Evolutionary conservation across 371 early-diverging fungal genomes (phyloP).

Genomic region (Mortierella sp.): DNA sequence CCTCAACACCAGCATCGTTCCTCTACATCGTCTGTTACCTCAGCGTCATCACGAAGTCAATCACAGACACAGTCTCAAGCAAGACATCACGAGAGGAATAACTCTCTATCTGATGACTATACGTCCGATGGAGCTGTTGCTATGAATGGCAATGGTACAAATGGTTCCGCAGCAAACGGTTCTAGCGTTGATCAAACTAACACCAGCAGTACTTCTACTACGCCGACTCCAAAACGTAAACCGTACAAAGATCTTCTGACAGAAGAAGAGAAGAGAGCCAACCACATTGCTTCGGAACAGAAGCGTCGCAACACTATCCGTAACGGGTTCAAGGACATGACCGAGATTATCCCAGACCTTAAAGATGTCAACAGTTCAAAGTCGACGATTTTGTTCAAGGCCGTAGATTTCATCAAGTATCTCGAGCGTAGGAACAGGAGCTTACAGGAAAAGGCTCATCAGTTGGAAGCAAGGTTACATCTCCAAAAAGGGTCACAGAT

Average conservation of each 20-base stretch:
- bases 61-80: conserved; percentile 14
- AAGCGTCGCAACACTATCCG: conserved; percentile 56
- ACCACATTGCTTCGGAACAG: conserved; percentile 80
- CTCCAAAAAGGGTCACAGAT: conserved; percentile 63
- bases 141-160: background rate
- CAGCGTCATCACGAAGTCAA: conserved; percentile 8
- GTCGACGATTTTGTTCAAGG: conserved; percentile 59
- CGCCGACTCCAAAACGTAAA: conserved; percentile 50
- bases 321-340: conserved; percentile 56
- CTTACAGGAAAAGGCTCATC: conserved; percentile 62
- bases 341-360: conserved; percentile 53
- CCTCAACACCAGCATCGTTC: conserved; percentile 17
- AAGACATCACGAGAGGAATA: conserved; percentile 5
- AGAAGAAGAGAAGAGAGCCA: conserved; percentile 93
- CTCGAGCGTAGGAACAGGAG: conserved; percentile 59
- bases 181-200: background rate
- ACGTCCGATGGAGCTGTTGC: conserved; percentile 5
- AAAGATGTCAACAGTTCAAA: conserved; percentile 59
- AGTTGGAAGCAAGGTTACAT: conserved; percentile 59
- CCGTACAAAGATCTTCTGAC: conserved; percentile 81
- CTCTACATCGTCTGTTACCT: conserved; percentile 8
- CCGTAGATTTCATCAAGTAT: conserved; percentile 58
- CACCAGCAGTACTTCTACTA: background rate
- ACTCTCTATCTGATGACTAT: conserved; percentile 12
- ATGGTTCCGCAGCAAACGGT: conserved; percentile 11